These are phyloP conservation scores for Prunus mongolica DNA, from an alignment of 306 rosid species.

Conservation along the genomic window DNA sequence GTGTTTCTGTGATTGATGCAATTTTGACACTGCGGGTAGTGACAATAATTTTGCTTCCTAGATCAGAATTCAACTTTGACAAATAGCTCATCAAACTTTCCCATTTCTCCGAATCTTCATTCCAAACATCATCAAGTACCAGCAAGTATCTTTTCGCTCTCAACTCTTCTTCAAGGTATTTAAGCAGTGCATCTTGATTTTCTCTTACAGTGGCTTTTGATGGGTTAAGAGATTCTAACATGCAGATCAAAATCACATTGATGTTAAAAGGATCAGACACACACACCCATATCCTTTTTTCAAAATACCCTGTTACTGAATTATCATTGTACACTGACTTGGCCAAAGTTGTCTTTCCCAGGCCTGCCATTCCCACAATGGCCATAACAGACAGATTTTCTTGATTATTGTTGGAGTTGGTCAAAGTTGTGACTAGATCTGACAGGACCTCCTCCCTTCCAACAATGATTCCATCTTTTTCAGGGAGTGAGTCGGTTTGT, in stretches of 20 bases:
- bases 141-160: slow-evolving; percentile 10
- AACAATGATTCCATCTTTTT: too few species aligned
- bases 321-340: not conserved
- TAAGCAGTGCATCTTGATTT: not conserved
- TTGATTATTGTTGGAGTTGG: not conserved
- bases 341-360: slow-evolving; percentile 20
- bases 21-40: slow-evolving; percentile 7
- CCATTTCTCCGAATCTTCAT: not conserved
- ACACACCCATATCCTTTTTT: too few species aligned
- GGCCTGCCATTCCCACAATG: slow-evolving; percentile 12
- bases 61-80: not conserved
- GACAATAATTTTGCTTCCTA: slow-evolving; percentile 3
- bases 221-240: too few species aligned
- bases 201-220: too few species aligned
- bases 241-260: too few species aligned
- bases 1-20: not conserved
- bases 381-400: not conserved
- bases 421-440: not conserved
- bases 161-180: not conserved
- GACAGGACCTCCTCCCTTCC: too few species aligned
- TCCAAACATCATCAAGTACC: slow-evolving; percentile 24
- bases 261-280: too few species aligned
- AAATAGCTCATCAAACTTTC: slow-evolving; percentile 1
- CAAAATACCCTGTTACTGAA: too few species aligned
- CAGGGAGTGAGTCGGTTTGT: too few species aligned